Base-by-base conservation (phyloP, 2,329 filamentous ascomycete species). In the Dryadomyces sulphureus region DNA sequence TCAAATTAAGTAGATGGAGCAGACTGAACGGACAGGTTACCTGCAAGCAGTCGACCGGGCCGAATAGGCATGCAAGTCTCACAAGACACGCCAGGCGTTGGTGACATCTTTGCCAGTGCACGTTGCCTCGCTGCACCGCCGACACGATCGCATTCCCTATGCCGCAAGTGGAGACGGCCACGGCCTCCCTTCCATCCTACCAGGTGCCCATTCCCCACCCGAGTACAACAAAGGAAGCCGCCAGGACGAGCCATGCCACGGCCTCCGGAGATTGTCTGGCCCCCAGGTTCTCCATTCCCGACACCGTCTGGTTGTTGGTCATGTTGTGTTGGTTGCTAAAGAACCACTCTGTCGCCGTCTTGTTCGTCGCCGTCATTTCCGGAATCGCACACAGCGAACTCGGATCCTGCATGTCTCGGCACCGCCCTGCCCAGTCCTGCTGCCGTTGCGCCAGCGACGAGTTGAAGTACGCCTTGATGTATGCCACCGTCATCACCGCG, bases 401-500 rank as follows among this genome's bases (percentile, higher is more conserved):
- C 5, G 55, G 46, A 1, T 58, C 64, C 3, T 45, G 43, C 2
- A 61, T 55, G 45, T 70, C 61, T 12, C 41, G 54, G 53, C 73
- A 77, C 41, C 71, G 61, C 8, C 43, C 48, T 4, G 45, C 48
- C 54, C 62, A 66, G 48, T 69, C 67, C 14, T 51, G 53, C 41
- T 64, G 58, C 16, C 69, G 57, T 46, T 56, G 51, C 2, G 54
- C 51, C 19, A 66, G 54, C 3, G 79, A 79, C 16, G 79, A 79
- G 65, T 89, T 89, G 65, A 88, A 90, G 60, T 89, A 90, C 0
- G 79, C 79, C 59, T 84, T 86, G 48, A 87, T 71, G 55, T 87
- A 87, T 34, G 69, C 73, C 21, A 89, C 68, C 7, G 70, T 74
- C 54, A 85, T 66, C 17, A 70, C 62, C 0, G 83, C 75, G 54